Percentiles rank a stretch among this genome's conserved stretches.
These are phyloP conservation scores for Malassezia caprae DNA, from an alignment of 1,284 basidiomycete genomes.

Conservation along the genomic window DNA sequence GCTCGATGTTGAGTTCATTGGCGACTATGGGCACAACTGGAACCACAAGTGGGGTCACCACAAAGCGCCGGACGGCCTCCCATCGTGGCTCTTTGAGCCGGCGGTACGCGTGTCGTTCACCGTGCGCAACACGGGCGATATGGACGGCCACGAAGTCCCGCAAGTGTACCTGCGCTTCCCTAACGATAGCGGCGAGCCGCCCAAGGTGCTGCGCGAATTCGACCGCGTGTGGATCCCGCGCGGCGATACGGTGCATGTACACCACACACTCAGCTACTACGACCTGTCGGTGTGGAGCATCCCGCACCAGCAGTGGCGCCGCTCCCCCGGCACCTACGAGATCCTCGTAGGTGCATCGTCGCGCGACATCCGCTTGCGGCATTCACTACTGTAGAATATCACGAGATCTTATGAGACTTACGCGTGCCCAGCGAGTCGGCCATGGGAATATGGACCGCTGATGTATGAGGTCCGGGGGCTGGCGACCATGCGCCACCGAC, in stretches of 20 bases:
- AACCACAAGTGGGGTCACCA: constrained; percentile 21
- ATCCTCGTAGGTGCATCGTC: constrained; percentile 30
- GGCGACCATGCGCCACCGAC: constrained; percentile 17
- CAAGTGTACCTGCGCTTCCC: constrained; percentile 38
- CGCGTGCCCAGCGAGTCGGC: not conserved
- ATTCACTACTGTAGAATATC: not conserved
- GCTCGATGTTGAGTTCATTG: constrained; percentile 14
- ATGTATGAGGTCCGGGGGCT: not conserved
- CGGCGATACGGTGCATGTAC: constrained; percentile 20
- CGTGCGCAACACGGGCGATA: constrained; percentile 27
- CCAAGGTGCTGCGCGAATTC: constrained; percentile 35
- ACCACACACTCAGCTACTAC: constrained; percentile 26
- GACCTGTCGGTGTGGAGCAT: constrained; percentile 29
- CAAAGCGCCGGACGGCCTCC: constrained; percentile 21
- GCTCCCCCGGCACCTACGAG: constrained; percentile 24
- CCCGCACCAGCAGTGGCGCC: constrained; percentile 24
- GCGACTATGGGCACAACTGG: constrained; percentile 10
- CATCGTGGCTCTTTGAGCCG: constrained; percentile 31
- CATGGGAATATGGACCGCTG: constrained; percentile 13
- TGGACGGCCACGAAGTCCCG: constrained; percentile 34
- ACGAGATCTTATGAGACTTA: constrained; percentile 3
- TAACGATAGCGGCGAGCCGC: constrained; percentile 27
- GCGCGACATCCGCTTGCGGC: constrained; percentile 24
- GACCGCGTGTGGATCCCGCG: constrained; percentile 23
- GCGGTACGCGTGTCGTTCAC: constrained; percentile 27